Base-by-base conservation (phyloP, 2,329 filamentous ascomycete genomes). In the Bipolaris zeicola region DNA sequence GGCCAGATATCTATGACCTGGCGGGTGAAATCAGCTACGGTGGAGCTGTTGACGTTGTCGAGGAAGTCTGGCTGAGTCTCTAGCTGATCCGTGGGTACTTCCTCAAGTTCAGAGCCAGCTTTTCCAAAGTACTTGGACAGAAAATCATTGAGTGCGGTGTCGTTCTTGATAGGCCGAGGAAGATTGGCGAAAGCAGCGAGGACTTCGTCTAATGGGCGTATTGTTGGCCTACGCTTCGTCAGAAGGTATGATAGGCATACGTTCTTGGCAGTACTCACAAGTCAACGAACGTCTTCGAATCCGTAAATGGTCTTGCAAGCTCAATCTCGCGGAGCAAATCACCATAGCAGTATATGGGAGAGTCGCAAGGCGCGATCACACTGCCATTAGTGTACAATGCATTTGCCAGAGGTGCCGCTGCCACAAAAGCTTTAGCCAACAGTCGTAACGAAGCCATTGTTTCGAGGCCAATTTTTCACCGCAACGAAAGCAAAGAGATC, bases 241-340 rank as follows among this genome's bases (percentile, higher is more conserved):
- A 62, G 49, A 31, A 28, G 24, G 39, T 24, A 31, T 10, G 14
- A 26, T n/a, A 24, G 36, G 18, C 14, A 26, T 28, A 5, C 47
- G 51, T 45, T 18, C 53, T 57, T 3, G 6, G 41, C 20, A 14
- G 6, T 28, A 61, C 67, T 53, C 54, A 75, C 77, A 72, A 44
- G 60, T 90, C 87, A 41, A 89, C 87, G 69, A 89, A 89, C 1
- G 86, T 89, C 79, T 89, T 90, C 57, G 86, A 89, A 75, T 89
- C 87, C 13, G 79, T 75, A 62, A 89, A 89, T 0, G 87, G 87
- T 22, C 77, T 78, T 2, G 87, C 87, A 8, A 89, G 78, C 76
- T 89, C 82, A 45, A 90, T 82, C 60, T 85, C 80, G 57, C 81
- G 79, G 2, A 90, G 79, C 11, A 89, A 80, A 0, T 88, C 84